These are phyloP conservation scores for Xylariaceae sp. DNA, from an alignment of 2,329 filamentous ascomycete genomes.

Conservation along the genomic window DNA sequence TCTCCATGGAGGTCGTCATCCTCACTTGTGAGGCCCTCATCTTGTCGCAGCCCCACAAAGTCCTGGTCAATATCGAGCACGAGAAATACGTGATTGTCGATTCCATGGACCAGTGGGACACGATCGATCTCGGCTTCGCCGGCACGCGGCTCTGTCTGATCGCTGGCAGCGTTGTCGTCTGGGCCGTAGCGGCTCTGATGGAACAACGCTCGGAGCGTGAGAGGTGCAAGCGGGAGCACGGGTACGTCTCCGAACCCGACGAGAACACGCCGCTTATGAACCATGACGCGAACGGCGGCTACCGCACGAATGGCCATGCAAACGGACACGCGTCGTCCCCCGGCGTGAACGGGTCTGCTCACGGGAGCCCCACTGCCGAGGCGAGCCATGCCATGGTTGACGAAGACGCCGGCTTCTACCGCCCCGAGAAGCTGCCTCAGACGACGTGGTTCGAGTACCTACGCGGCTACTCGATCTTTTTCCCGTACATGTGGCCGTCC, in stretches of 20 bases:
- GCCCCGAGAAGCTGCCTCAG: conserved; percentile 77
- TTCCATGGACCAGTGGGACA: conserved; percentile 47
- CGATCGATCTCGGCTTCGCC: conserved; percentile 61
- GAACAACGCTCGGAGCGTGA: conserved; percentile 38
- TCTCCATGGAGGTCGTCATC: conserved; percentile 69
- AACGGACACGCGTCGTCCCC: too few relatives aligned
- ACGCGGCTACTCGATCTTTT: conserved; percentile 85
- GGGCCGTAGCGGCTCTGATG: conserved; percentile 43
- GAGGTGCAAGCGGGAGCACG: conserved; percentile 37
- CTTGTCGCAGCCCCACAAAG: conserved; percentile 62
- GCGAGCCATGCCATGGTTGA: conserved; percentile 38
- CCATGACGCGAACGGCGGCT: conserved; percentile 18
- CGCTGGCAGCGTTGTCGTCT: conserved; percentile 56
- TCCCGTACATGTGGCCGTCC: conserved; percentile 93
- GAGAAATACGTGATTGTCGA: conserved; percentile 36
- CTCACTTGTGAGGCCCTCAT: conserved; percentile 63
- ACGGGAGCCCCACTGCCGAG: conserved; percentile 11
- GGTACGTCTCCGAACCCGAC: conserved; percentile 36
- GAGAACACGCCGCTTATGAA: conserved; percentile 61
- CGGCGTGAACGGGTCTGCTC: conserved; percentile 37
- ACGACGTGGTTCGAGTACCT: conserved; percentile 97
- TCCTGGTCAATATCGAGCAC: conserved; percentile 45
- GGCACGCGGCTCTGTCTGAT: conserved; percentile 64
- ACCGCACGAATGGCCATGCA: conserved; percentile 21
- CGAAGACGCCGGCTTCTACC: conserved; percentile 75